A percentile compares a stretch with the other conserved stretches of the same genome.
Evolutionary conservation across 2,329 filamentous ascomycete genomes (phyloP).

Genomic region (Cercospora sp.): DNA sequence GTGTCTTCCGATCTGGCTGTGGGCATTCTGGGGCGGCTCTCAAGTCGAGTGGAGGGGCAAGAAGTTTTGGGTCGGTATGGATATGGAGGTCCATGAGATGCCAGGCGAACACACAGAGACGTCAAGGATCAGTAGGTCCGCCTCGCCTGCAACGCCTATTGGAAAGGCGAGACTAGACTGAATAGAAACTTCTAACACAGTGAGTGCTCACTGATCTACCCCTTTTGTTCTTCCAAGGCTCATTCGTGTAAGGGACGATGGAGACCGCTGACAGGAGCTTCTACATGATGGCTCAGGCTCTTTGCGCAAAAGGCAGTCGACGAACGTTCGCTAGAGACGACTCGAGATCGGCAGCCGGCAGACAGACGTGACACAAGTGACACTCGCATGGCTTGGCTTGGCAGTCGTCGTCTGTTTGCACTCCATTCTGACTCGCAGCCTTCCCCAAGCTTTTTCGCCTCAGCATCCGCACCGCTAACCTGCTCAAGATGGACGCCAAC

Average conservation of each 20-base stretch:
- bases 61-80: slow-evolving; percentile 75
- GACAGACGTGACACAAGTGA: not conserved
- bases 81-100: slow-evolving; percentile 73
- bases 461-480: no score
- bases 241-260: not conserved
- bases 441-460: no score
- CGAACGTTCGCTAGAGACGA: not conserved
- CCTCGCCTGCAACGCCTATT: not conserved
- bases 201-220: not conserved
- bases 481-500: not conserved
- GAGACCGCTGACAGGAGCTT: not conserved
- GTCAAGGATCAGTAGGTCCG: not conserved
- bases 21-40: slow-evolving; percentile 84
- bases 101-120: not conserved
- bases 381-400: not conserved
- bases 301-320: no score
- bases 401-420: not conserved
- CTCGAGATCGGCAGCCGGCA: not conserved
- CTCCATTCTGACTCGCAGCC: not conserved
- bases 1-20: slow-evolving; percentile 85
- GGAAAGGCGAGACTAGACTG: slow-evolving; percentile 16
- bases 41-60: slow-evolving; percentile 86
- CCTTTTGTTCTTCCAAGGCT: not conserved
- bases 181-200: not conserved
- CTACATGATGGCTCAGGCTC: no score